These are phyloP conservation scores for Echria macrotheca DNA, from an alignment of 495 filamentous ascomycete genomes.

Conservation along the genomic window DNA sequence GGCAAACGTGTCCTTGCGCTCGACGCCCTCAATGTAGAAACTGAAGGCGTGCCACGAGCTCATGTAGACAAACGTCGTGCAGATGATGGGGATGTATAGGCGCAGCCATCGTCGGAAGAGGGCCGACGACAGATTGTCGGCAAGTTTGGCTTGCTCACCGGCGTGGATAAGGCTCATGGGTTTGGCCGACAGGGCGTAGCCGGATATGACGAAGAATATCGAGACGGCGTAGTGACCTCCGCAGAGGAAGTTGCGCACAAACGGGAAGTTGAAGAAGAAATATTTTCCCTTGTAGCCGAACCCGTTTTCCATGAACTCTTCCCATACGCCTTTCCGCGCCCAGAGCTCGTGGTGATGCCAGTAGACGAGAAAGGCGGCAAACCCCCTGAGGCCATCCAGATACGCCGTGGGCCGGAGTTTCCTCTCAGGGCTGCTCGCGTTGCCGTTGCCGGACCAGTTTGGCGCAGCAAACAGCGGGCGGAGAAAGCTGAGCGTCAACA, in stretches of 20 bases:
- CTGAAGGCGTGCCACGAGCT: conserved; percentile 44
- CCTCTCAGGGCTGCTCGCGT: conserved; percentile 13
- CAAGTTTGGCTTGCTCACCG: conserved; percentile 35
- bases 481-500: conserved; percentile 1
- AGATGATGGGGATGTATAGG: conserved; percentile 33
- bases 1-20: conserved; percentile 29
- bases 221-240: conserved; percentile 52
- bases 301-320: conserved; percentile 26
- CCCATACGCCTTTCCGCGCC: conserved; percentile 24
- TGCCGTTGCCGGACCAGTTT: background rate
- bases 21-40: conserved; percentile 29
- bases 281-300: conserved; percentile 31
- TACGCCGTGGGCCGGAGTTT: conserved; percentile 37
- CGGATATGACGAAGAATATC: conserved; percentile 45
- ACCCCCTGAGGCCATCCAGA: conserved; percentile 42
- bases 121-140: conserved; percentile 27
- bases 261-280: conserved; percentile 36
- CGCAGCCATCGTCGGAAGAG: conserved; percentile 33
- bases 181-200: conserved; percentile 47
- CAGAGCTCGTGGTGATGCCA: conserved; percentile 44
- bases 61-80: conserved; percentile 46
- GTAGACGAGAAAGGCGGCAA: conserved; percentile 45
- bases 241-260: conserved; percentile 34
- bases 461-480: conserved; percentile 5
- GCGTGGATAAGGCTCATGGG: conserved; percentile 46